These are phyloP conservation scores for Jatropha podagrica DNA, from an alignment of 441 rosid species.

Conservation along the genomic window DNA sequence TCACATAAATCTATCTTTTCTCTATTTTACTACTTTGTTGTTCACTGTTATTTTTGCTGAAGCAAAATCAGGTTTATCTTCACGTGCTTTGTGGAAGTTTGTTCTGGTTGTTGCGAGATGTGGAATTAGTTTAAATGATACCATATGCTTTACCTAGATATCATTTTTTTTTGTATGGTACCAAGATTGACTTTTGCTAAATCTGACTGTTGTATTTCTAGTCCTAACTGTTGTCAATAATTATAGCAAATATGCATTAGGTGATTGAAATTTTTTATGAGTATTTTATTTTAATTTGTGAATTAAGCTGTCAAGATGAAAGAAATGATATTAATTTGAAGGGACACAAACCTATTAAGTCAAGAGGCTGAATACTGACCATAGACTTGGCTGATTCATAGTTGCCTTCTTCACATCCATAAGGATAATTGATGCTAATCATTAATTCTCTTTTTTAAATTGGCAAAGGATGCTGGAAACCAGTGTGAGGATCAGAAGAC, in stretches of 20 bases:
- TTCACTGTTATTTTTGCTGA: neutral
- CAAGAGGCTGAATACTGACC: neutral
- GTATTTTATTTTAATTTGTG: neutral
- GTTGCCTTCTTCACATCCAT: slow-evolving; percentile 1
- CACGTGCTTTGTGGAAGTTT: neutral
- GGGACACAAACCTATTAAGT: neutral
- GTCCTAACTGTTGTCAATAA: neutral
- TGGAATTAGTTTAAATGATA: neutral
- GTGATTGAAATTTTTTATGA: neutral
- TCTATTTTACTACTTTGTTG: neutral
- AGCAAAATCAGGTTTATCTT: neutral
- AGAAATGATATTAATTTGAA: neutral
- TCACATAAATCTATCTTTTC: neutral
- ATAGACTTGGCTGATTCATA: neutral
- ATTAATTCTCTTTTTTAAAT: neutral
- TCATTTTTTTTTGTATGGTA: neutral
- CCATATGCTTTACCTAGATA: neutral
- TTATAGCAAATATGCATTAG: neutral
- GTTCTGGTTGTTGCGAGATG: neutral
- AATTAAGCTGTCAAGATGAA: neutral
- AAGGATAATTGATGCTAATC: neutral
- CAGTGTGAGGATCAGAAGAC: slow-evolving; percentile 26
- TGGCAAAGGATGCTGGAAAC: neutral
- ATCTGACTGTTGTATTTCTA: neutral
- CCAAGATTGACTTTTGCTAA: neutral